Percentiles rank a stretch among this genome's conserved stretches.
These are phyloP conservation scores for Holtermannia corniformis DNA, from an alignment of 768 basidiomycete species.

Conservation along the genomic window DNA sequence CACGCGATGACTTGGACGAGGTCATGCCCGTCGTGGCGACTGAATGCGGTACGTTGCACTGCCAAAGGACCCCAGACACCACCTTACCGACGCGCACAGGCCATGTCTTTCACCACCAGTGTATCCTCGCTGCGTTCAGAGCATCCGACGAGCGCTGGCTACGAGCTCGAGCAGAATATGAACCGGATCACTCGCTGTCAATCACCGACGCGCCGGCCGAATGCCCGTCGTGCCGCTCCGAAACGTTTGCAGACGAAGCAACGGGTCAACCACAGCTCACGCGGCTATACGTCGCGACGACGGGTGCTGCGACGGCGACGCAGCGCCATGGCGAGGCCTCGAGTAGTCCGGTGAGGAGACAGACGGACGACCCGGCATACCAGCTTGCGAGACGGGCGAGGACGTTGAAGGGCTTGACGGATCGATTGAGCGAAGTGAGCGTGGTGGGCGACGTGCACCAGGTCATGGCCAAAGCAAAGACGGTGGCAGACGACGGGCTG, in stretches of 20 bases:
- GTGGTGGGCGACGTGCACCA: constrained; percentile 12
- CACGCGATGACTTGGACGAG: constrained; percentile 25
- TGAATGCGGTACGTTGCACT: constrained; percentile 24
- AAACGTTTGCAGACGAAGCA: constrained; percentile 21
- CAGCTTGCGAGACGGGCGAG: constrained; percentile 24
- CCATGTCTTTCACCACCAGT: constrained; percentile 28
- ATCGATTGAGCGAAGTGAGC: constrained; percentile 8
- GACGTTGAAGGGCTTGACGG: constrained; percentile 12
- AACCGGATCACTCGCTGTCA: constrained; percentile 6
- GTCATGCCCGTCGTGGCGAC: constrained; percentile 16
- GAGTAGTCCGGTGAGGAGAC: constrained; percentile 3
- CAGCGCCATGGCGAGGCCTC: too few species aligned
- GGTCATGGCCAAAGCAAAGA: constrained; percentile 10
- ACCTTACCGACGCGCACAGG: constrained; percentile 11
- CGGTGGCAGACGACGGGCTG: constrained; percentile 15
- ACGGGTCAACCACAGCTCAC: constrained; percentile 24
- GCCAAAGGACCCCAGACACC: background rate
- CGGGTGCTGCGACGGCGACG: constrained; percentile 1
- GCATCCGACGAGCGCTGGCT: constrained; percentile 16
- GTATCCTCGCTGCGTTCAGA: constrained; percentile 20
- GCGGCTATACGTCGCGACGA: constrained; percentile 21
- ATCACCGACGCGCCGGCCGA: constrained; percentile 19
- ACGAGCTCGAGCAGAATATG: constrained; percentile 9
- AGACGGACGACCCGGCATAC: constrained; percentile 13
- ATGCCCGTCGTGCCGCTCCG: constrained; percentile 25